These are phyloP conservation scores for Barbatosphaeria neglecta DNA, from an alignment of 495 filamentous ascomycete genomes.

Conservation along the genomic window DNA sequence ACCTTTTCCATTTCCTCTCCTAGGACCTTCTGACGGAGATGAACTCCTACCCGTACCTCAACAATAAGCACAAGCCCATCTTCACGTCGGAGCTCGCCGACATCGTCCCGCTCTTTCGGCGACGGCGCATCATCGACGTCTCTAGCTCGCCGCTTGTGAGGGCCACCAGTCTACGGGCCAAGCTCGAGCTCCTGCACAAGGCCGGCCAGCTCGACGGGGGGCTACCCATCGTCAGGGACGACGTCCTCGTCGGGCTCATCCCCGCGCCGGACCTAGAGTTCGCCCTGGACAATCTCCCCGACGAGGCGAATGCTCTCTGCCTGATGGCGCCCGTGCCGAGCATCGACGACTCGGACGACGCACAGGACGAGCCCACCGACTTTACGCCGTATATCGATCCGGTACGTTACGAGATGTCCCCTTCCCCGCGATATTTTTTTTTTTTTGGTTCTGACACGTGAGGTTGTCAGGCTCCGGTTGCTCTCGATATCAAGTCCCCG, in stretches of 20 bases:
- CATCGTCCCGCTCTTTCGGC: constrained; percentile 64
- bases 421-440: background rate
- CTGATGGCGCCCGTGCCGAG: constrained; percentile 60
- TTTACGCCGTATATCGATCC: constrained; percentile 90
- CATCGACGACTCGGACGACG: constrained; percentile 46
- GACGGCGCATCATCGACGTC: constrained; percentile 78
- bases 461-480: constrained; percentile 54
- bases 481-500: constrained; percentile 77
- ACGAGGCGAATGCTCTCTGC: constrained; percentile 62
- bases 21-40: constrained; percentile 88
- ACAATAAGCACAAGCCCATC: constrained; percentile 82
- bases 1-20: constrained; percentile 4
- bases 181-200: constrained; percentile 69
- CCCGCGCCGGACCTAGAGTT: constrained; percentile 92
- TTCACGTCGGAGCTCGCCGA: constrained; percentile 79
- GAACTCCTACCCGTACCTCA: constrained; percentile 92
- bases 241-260: constrained; percentile 78
- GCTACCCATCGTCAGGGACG: constrained; percentile 70
- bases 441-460: background rate
- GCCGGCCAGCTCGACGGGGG: constrained; percentile 89
- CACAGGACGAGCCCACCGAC: constrained; percentile 57
- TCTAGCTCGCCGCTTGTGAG: constrained; percentile 63
- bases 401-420: constrained; percentile 26
- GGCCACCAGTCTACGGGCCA: constrained; percentile 61
- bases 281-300: constrained; percentile 68